Conservation (phyloP, 208 protist genomes). For the Leishmania braziliensis region DNA sequence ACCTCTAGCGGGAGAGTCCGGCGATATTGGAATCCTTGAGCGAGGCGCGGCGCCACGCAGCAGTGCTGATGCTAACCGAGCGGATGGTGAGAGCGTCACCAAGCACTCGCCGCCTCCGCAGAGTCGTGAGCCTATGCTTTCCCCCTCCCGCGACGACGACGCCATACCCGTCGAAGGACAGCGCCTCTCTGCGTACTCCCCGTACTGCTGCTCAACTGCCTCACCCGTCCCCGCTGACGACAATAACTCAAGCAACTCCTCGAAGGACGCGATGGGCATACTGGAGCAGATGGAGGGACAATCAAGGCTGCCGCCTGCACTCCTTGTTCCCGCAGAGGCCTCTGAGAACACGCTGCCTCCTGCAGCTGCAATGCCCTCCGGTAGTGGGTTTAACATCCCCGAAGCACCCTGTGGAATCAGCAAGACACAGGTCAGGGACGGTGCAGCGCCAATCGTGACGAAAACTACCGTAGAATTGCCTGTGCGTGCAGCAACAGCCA, state of each 20-base stretch:
- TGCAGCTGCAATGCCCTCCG: neutral
- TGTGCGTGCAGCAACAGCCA: neutral
- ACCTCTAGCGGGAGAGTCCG: neutral
- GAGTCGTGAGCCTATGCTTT: slow-evolving; percentile 4
- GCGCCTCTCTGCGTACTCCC: neutral
- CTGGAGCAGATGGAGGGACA: neutral
- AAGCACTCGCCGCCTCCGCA: neutral
- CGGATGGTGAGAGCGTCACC: neutral
- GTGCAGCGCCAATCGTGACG: neutral
- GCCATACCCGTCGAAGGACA: neutral
- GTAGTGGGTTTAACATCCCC: neutral
- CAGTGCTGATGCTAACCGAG: neutral
- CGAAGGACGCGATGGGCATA: neutral
- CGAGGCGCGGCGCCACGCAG: neutral
- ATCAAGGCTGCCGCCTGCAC: neutral
- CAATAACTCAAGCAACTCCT: neutral
- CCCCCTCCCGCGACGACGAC: slow-evolving; percentile 1
- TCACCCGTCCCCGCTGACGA: neutral
- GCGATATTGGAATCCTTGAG: neutral
- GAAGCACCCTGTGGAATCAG: no score
- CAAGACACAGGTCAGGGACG: neutral
- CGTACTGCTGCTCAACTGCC: neutral
- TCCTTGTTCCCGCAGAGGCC: neutral
- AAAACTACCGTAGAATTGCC: neutral
- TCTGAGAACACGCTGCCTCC: neutral